Conservation (phyloP, 257 asterid species). For the Anisodus acutangulus region DNA sequence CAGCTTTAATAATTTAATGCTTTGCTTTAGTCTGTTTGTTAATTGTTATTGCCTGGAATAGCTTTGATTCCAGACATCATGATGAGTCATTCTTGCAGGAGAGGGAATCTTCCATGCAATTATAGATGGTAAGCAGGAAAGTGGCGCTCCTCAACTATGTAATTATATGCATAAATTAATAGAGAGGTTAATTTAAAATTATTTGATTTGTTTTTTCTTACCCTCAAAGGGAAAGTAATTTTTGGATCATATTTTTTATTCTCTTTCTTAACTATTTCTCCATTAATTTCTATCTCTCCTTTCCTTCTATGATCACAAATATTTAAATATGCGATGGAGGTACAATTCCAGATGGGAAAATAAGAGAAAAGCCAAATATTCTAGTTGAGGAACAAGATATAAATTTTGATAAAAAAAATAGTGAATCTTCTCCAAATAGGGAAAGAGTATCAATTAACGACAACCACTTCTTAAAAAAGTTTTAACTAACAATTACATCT, state of each 20-base stretch:
- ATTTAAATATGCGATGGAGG: background rate
- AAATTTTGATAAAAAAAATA: background rate
- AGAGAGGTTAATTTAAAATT: background rate
- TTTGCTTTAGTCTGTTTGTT: too few species aligned
- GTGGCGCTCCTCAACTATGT: background rate
- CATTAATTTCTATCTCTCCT: background rate
- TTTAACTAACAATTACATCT: background rate
- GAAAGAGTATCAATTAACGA: background rate
- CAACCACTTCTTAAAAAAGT: background rate
- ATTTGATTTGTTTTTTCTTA: background rate
- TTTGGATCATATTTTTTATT: background rate
- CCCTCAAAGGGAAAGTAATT: background rate
- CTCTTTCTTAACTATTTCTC: background rate
- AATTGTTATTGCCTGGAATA: background rate
- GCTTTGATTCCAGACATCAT: background rate
- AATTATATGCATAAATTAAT: background rate
- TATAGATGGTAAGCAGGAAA: background rate
- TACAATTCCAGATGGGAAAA: background rate
- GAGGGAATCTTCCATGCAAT: constrained; percentile 4
- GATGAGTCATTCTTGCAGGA: background rate
- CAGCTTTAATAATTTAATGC: background rate
- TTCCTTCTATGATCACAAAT: background rate
- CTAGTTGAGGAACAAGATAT: too few species aligned
- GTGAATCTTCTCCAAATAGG: background rate
- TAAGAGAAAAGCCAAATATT: too few species aligned